Base-by-base conservation (phyloP, 1,139 yeast species). In the Kodamaea fungicola region DNA sequence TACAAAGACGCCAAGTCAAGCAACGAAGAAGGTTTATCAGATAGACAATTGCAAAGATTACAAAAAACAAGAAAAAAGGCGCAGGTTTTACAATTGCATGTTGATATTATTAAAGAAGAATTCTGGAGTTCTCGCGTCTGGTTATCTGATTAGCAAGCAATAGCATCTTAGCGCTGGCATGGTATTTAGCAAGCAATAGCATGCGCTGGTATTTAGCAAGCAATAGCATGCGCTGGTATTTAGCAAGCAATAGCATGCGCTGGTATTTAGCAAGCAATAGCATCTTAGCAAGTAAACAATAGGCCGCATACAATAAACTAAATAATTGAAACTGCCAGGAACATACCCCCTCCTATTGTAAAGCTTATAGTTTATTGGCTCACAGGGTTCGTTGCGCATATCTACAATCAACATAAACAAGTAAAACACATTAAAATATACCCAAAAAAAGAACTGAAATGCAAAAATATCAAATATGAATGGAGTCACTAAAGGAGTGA, bases 21-120 rank as follows among this genome's bases (percentile, higher is more conserved):
- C 31, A 31, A 37, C 9, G 41, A 28, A 4, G 25, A 24, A 22
- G 35, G 26, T 2, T 31, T 37, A 12, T 71, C 38, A 49, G 55
- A 61, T 5, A 61, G 85, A 31, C 86, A 81, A 51, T 51, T 61
- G 41, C 79, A 78, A 32, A 56, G 84, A 37, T 54, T 60, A 19
- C 63, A 61, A 31, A 80, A 76, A 57, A 64, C 62, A 42, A 59
- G 76, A 31, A 67, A 63, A 34, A 80, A 80, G 51, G 74, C 78
- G 4, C 57, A 51, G 10, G 64, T 84, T 1, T 51, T 49, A 6
- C 55, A 57, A 25, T 55, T 68, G 38, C 88, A 85, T 50, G 63
- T 67, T 28, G 89, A 83, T 50, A 57, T 82, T 30, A 77, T 82
- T 8, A 69, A 71, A 22, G 80, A 76, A 32, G 61, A 56, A 2